A percentile compares a stretch with the other conserved stretches of the same genome.
Evolutionary conservation across 805 yeast species (phyloP).

Genomic region (Tetrapisispora namnaoensis): DNA sequence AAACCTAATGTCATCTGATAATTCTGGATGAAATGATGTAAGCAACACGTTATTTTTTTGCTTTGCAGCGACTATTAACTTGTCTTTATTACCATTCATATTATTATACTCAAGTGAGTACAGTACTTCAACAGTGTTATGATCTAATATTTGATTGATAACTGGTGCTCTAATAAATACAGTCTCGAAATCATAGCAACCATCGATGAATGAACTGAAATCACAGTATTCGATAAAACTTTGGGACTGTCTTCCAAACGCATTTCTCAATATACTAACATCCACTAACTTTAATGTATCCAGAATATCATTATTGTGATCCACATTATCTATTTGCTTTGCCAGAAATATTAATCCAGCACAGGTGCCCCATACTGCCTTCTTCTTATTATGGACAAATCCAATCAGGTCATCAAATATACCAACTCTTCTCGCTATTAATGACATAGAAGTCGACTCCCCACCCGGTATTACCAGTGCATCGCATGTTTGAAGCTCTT

Average conservation of each 20-base stretch:
- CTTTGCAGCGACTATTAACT: slow-evolving; percentile 57
- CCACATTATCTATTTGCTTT: slow-evolving; percentile 41
- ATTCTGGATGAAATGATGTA: slow-evolving; percentile 76
- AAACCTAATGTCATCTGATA: slow-evolving; percentile 45
- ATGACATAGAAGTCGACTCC: slow-evolving; percentile 59
- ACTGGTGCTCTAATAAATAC: slow-evolving; percentile 74
- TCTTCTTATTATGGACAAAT: slow-evolving; percentile 38
- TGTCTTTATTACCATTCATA: slow-evolving; percentile 10
- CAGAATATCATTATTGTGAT: slow-evolving; percentile 34
- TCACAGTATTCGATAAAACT: slow-evolving; percentile 46
- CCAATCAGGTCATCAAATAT: slow-evolving; percentile 44
- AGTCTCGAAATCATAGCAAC: slow-evolving; percentile 31
- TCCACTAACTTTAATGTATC: slow-evolving; percentile 54
- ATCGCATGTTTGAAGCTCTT: slow-evolving; percentile 41
- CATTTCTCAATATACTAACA: slow-evolving; percentile 57
- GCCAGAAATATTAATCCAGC: slow-evolving; percentile 71
- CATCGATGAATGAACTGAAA: slow-evolving; percentile 33
- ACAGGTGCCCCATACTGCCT: slow-evolving; percentile 78
- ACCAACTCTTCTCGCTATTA: slow-evolving; percentile 57
- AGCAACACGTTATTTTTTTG: slow-evolving; percentile 54
- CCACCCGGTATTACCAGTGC: slow-evolving; percentile 65
- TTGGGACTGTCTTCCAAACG: slow-evolving; percentile 69
- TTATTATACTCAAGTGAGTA: slow-evolving; percentile 26
- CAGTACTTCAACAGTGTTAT: slow-evolving; percentile 32
- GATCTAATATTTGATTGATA: slow-evolving; percentile 31